Base-by-base conservation (phyloP, 495 filamentous ascomycete species). In the Astrocystis sublimbata region DNA sequence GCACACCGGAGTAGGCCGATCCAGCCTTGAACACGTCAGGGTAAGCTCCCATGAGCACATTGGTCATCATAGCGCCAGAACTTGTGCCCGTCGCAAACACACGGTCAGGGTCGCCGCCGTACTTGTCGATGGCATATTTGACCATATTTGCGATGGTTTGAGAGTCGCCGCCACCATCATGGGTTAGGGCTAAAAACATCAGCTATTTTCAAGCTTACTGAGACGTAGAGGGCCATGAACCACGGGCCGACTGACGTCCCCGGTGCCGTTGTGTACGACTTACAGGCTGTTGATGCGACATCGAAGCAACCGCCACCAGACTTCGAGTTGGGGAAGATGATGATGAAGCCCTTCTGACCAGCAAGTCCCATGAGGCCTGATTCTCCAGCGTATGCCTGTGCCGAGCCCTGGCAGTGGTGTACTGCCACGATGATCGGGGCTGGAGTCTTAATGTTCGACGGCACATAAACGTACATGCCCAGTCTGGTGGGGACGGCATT, bases 131-230 rank as follows among this genome's bases (percentile, higher is more conserved):
- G 1, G 84, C 73, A 61, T 82, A 85, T 19, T 65, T 75, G 31
- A 87, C 85, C 85, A 87, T 86, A 70, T 82, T 85, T 41, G 73
- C 76, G 49, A 88, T 85, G 19, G 81, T 78, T 56, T 83, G 75
- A 67, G 79, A 82, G 72, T 88, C 79, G 23, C 83, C 80, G 7
- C 83, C 82, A 3, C 83, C 84, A 61, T 84, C 68, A 66, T 84
- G 82, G 15, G 75, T 83, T 1, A 88, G 73, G 6, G 81, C 73
- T 61, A 57, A 17, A 57, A 45, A 40, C 15, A 24, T 40, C 33
- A 41, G 15, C 31, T 15, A 3, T 2, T 15, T 17, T 58, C 41
- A n/a, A 28, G 56, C 5, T 21, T 31, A 31, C 1, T 58, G 8
- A 10, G 4, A 35, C 23, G n/a, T 13, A 12, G n/a, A 3, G 26